Evolutionary conservation across 306 rosid genomes (phyloP), one percentile per base, ranked within the genome.

Genomic region (Leucaena leucocephala): DNA sequence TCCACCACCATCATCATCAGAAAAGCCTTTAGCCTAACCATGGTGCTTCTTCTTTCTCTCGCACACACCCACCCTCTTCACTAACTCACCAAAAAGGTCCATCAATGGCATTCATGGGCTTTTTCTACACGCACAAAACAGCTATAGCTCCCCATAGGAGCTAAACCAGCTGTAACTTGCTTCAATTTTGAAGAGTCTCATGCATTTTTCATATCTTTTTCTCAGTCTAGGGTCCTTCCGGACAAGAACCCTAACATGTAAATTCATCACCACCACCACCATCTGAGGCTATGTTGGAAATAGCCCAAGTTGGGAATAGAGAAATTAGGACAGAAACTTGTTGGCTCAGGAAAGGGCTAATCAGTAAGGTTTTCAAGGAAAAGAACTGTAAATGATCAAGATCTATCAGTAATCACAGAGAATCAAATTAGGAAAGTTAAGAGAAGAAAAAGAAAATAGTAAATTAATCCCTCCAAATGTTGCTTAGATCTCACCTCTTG

Each of bases 11-110:
- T 7, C 61, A 16, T 50, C 58, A 6, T 52, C 58, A 55, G 7
- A 49, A 55, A 42, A 59, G 57, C 96, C 91, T 92, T 85, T 79
- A 94, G 84, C 97, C 97, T 95, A 90, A 95, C 98, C 97, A 95
- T 95, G 98, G 98, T 92, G 95, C 87, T 84, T 85, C 76, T 13
- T 87, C 75, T 50, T 70, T 45, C 81, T 45, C 83, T 35, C 87
- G 68, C 86, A 38, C 85, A 44, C 84, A 13, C 87, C 42, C 80
- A 68, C 84, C 62, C 74, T 79, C 80, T 74, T 79, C 80, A 78
- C 94, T 90, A 91, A 93, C 93, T 59, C 87, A 68, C 72, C 72
- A 80, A 77, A 80, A 7, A 85, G 68, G 84, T 39, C 85, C 86
- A 83, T 76, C 81, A 82, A 15, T 71, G 87, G 84, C 80, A 75